Percentiles rank a stretch among this genome's conserved stretches.
phyloP scores from a whole-genome alignment of 805 yeast genomes.

The Candida loeiensis region DNA sequence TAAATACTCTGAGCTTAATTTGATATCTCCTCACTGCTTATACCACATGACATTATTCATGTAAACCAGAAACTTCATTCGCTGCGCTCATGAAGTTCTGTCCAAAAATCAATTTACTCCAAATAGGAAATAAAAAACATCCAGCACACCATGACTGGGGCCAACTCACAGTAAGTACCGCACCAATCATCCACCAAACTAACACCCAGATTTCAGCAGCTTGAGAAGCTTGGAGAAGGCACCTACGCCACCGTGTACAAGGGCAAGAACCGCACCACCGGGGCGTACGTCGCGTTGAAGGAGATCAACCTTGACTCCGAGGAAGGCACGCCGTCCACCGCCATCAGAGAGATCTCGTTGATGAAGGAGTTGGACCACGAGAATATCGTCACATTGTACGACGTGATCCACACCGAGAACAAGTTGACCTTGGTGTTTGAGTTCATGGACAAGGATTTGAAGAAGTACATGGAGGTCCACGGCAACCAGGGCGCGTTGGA shows the following conservation, averaged over 20 bases:
- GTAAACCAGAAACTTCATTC: no score
- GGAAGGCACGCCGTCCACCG: conserved; percentile 98
- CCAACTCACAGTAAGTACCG: conserved; percentile 42
- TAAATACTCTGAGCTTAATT: no score
- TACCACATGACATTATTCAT: no score
- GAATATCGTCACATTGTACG: conserved; percentile 87
- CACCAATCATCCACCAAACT: conserved; percentile 1
- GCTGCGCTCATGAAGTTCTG: background rate
- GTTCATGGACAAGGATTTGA: conserved; percentile 87
- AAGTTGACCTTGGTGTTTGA: conserved; percentile 92
- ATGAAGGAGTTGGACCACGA: conserved; percentile 94
- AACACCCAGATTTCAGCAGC: conserved; percentile 41
- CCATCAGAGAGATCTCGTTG: conserved; percentile 91
- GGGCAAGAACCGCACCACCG: conserved; percentile 81
- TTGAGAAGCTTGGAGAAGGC: conserved; percentile 90
- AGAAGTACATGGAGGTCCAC: conserved; percentile 88
- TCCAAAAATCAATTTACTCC: background rate
- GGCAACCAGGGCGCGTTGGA: conserved; percentile 75
- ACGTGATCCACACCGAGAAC: conserved; percentile 95
- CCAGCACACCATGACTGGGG: conserved; percentile 31
- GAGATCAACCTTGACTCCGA: conserved; percentile 94
- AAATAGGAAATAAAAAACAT: background rate
- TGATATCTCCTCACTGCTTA: no score
- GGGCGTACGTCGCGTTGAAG: conserved; percentile 88
- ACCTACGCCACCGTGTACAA: conserved; percentile 99